Percentiles rank a stretch among this genome's conserved stretches.
Evolutionary conservation across 2,329 filamentous ascomycete species (phyloP).

Genomic region (Ophiostoma australiae): DNA sequence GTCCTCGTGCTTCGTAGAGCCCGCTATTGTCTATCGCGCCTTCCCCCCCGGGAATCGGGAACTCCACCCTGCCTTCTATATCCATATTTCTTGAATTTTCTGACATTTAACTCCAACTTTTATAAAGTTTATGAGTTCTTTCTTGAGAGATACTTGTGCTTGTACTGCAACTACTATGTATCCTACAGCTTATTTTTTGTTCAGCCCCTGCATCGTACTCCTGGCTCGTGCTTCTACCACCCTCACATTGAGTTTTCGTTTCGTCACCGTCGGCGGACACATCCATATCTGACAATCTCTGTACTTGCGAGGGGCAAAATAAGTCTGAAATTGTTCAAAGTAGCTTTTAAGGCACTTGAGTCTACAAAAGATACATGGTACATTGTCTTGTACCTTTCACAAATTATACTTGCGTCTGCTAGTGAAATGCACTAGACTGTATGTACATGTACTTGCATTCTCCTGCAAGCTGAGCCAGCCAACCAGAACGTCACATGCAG

Average conservation of each 20-base stretch:
- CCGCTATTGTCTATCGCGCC: conserved; percentile 4
- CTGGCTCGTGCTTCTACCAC: not conserved
- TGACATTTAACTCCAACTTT: not conserved
- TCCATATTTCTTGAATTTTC: conserved; percentile 18
- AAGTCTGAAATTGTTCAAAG: too few species aligned
- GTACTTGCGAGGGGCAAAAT: not conserved
- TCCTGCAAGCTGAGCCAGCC: conserved; percentile 6
- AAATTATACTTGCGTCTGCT: not conserved
- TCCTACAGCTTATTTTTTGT: not conserved
- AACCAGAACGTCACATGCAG: conserved; percentile 21
- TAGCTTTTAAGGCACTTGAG: too few species aligned
- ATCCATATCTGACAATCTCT: not conserved
- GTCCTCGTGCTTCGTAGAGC: not conserved
- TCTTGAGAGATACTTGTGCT: not conserved
- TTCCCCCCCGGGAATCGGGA: conserved; percentile 15
- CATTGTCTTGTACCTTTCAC: not conserved
- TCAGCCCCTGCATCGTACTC: not conserved
- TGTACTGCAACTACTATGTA: too few species aligned
- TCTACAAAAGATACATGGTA: not conserved
- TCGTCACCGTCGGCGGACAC: not conserved
- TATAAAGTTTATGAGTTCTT: not conserved
- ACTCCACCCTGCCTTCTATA: conserved; percentile 19
- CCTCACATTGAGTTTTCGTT: not conserved
- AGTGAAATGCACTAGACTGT: not conserved
- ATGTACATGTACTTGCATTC: not conserved